phyloP scores from a whole-genome alignment of 2,329 filamentous ascomycete genomes.

The Talaromyces funiculosus region DNA sequence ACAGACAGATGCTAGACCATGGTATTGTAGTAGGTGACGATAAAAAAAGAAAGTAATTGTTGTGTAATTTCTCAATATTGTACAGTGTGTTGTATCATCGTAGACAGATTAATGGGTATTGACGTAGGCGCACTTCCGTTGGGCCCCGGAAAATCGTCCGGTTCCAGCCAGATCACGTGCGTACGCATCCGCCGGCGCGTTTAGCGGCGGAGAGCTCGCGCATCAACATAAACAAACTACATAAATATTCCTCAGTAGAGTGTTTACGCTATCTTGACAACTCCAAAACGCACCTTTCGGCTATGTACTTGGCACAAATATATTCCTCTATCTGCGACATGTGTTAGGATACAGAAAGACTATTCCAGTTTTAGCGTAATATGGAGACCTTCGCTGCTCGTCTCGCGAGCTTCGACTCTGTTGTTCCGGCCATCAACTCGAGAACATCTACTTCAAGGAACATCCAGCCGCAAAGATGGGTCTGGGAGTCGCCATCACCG shows the following conservation, averaged over 20 bases:
- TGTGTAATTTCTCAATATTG: neutral
- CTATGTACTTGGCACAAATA: neutral
- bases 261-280: neutral
- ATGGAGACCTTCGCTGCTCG: slow-evolving; percentile 68
- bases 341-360: neutral
- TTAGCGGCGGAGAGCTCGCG: slow-evolving; percentile 3
- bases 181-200: neutral
- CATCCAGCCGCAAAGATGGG: slow-evolving; percentile 63
- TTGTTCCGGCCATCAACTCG: slow-evolving; percentile 59
- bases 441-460: slow-evolving; percentile 61
- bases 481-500: slow-evolving; percentile 63
- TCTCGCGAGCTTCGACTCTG: slow-evolving; percentile 69
- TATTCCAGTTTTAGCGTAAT: slow-evolving; percentile 27
- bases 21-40: neutral
- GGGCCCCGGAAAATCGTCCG: neutral
- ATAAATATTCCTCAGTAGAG: neutral
- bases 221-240: neutral
- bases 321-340: neutral
- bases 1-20: neutral
- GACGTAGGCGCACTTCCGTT: slow-evolving; percentile 8
- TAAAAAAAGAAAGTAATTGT: neutral
- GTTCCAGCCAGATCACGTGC: slow-evolving; percentile 4
- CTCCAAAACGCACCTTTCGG: neutral
- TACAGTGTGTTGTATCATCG: neutral
- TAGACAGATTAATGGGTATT: neutral